Percentiles rank a stretch among this genome's conserved stretches.
Evolutionary conservation across 805 yeast species (phyloP).

Genomic region (Pichia cephalocereana): DNA sequence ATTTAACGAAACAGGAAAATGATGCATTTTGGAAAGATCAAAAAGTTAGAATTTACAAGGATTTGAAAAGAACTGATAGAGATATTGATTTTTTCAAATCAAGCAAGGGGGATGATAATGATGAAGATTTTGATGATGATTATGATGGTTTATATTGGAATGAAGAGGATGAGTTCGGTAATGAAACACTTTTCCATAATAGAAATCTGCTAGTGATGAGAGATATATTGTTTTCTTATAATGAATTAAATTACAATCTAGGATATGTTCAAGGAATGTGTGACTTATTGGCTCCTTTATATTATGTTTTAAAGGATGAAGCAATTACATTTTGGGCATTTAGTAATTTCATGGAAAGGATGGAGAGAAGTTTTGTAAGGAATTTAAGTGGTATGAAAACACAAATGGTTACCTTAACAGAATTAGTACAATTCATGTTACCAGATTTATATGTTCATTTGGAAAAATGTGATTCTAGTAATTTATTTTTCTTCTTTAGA

Average conservation of each 20-base stretch:
- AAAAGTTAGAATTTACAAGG: conserved; percentile 82
- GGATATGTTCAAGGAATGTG: conserved; percentile 99
- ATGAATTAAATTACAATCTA: conserved; percentile 69
- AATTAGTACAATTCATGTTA: conserved; percentile 80
- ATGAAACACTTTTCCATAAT: conserved; percentile 58
- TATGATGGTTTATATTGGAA: conserved; percentile 8
- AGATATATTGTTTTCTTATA: conserved; percentile 77
- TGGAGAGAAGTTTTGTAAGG: conserved; percentile 89
- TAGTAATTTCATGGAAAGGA: conserved; percentile 77
- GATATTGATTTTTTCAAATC: conserved; percentile 49
- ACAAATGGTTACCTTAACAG: conserved; percentile 78
- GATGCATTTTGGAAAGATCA: conserved; percentile 85
- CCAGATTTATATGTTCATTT: conserved; percentile 79
- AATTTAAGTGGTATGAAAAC: conserved; percentile 90
- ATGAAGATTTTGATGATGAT: conserved; percentile 9
- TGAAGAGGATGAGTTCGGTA: conserved; percentile 35
- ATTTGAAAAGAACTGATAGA: conserved; percentile 86
- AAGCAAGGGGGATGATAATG: conserved; percentile 16
- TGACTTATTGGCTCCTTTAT: conserved; percentile 82
- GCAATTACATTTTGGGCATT: conserved; percentile 83
- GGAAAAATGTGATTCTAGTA: conserved; percentile 79
- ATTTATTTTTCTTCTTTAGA: conserved; percentile 87
- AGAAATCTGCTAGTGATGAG: conserved; percentile 65
- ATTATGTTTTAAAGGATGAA: conserved; percentile 59
- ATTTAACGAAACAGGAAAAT: conserved; percentile 36